A percentile compares a stretch with the other conserved stretches of the same genome.
Conservation (phyloP, 495 filamentous ascomycete species). For the Aspergillus steynii region DNA sequence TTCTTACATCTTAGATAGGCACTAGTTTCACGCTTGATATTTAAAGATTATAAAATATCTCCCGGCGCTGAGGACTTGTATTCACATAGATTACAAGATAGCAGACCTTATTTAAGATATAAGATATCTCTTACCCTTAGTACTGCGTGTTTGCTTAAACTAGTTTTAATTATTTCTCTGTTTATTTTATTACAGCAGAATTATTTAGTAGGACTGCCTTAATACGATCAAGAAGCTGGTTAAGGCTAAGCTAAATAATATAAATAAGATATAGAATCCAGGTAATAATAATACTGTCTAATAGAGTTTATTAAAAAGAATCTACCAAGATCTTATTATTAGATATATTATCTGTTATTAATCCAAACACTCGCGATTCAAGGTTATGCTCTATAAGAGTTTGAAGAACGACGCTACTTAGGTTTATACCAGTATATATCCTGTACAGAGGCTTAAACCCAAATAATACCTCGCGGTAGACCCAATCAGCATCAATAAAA, state of each 20-base stretch:
- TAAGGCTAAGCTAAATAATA: no score
- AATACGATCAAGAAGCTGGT: slow-evolving; percentile 12
- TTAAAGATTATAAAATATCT: not conserved
- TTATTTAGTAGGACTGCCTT: slow-evolving; percentile 4
- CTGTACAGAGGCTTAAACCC: slow-evolving; percentile 4
- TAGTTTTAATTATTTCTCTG: not conserved
- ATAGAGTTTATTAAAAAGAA: no score
- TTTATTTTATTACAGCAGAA: not conserved
- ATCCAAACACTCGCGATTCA: slow-evolving; percentile 11
- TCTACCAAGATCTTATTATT: no score
- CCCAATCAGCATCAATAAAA: not conserved
- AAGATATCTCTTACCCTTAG: no score
- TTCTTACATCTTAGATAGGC: slow-evolving; percentile 4
- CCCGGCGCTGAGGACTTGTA: slow-evolving; percentile 1
- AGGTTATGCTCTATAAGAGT: slow-evolving; percentile 12
- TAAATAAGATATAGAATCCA: no score
- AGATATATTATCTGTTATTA: slow-evolving; percentile 15
- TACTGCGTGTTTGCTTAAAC: no score
- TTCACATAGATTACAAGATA: not conserved
- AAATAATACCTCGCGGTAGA: no score
- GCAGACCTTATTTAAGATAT: no score
- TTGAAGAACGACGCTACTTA: not conserved
- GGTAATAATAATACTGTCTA: slow-evolving; percentile 11
- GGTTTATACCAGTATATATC: not conserved
- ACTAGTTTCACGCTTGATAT: not conserved